Evolutionary conservation across 1,284 basidiomycete species (phyloP).

Genomic region (Garcileccinum viscosum): DNA sequence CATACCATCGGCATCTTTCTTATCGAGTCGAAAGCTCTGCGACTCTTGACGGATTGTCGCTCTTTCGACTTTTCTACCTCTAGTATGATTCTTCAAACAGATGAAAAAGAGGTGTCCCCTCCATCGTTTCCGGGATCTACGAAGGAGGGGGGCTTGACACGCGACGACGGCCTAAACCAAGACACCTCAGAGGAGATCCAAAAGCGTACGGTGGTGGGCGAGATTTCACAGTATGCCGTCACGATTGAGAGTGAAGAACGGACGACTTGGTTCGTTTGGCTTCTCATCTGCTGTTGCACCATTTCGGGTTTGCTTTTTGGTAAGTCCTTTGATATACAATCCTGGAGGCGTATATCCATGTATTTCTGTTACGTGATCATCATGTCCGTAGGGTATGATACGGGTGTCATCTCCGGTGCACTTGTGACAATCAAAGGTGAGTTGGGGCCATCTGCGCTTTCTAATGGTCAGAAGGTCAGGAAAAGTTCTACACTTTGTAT

Average conservation of each 20-base stretch:
- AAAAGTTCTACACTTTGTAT: too few relatives aligned
- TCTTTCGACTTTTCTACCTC: neutral
- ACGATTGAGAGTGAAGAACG: conserved; percentile 74
- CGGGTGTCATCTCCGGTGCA: conserved; percentile 80
- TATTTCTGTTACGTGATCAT: conserved; percentile 3
- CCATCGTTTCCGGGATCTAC: neutral
- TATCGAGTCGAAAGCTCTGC: neutral
- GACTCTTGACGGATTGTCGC: neutral
- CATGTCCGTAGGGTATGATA: conserved; percentile 73
- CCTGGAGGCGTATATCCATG: neutral
- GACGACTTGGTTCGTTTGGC: conserved; percentile 75
- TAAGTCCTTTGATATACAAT: conserved; percentile 37
- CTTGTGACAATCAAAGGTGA: conserved; percentile 76
- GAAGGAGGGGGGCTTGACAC: conserved; percentile 5
- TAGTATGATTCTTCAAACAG: conserved; percentile 14
- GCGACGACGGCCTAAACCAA: conserved; percentile 2
- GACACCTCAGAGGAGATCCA: conserved; percentile 22
- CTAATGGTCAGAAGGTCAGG: conserved; percentile 68
- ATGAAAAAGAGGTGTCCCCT: neutral
- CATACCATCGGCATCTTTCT: neutral
- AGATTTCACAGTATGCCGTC: conserved; percentile 66
- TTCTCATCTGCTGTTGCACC: conserved; percentile 67
- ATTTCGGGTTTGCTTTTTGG: conserved; percentile 83
- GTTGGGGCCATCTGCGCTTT: conserved; percentile 64
- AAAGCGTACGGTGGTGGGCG: conserved; percentile 41